Percentiles rank a stretch among this genome's conserved stretches.
Evolutionary conservation across 208 protist genomes (phyloP).

Genomic region (Wallacemonas sp.): DNA sequence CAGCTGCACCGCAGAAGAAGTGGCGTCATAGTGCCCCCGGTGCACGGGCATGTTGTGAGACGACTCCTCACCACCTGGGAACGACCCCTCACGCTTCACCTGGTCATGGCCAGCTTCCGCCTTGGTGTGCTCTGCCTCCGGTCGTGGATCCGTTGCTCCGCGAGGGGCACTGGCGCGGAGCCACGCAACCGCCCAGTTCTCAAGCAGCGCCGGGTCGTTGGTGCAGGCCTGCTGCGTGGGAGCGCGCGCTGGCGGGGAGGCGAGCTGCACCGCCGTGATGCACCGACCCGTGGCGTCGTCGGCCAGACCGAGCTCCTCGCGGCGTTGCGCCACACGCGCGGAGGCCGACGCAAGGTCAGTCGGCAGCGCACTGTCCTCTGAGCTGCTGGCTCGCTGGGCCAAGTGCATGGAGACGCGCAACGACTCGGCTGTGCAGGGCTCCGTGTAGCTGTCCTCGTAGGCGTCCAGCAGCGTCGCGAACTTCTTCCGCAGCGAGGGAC

Average conservation of each 20-base stretch:
- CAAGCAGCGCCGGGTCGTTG: not conserved
- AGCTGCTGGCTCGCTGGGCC: not conserved
- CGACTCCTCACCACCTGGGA: too few relatives aligned
- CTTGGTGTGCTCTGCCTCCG: too few relatives aligned
- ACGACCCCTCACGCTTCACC: too few relatives aligned
- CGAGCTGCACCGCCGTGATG: not conserved
- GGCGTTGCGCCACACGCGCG: not conserved
- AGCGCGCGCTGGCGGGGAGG: not conserved
- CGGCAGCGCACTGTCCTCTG: not conserved
- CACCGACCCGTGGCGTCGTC: not conserved
- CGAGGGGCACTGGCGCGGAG: too few relatives aligned
- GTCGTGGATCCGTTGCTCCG: too few relatives aligned
- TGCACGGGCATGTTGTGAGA: too few relatives aligned
- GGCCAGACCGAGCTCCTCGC: not conserved
- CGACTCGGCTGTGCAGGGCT: conserved; percentile 28
- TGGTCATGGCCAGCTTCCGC: too few relatives aligned
- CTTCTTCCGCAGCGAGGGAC: conserved; percentile 21
- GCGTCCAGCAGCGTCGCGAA: conserved; percentile 37
- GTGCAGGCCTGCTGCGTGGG: not conserved
- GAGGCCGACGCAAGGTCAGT: too few relatives aligned
- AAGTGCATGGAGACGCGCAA: conserved; percentile 24
- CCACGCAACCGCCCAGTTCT: conserved; percentile 8
- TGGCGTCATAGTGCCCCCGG: not conserved
- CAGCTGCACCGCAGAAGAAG: not conserved
- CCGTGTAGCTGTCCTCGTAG: conserved; percentile 38